Evolutionary conservation across 2,329 filamentous ascomycete genomes (phyloP).

Genomic region (Pseudodiploospora longispora): DNA sequence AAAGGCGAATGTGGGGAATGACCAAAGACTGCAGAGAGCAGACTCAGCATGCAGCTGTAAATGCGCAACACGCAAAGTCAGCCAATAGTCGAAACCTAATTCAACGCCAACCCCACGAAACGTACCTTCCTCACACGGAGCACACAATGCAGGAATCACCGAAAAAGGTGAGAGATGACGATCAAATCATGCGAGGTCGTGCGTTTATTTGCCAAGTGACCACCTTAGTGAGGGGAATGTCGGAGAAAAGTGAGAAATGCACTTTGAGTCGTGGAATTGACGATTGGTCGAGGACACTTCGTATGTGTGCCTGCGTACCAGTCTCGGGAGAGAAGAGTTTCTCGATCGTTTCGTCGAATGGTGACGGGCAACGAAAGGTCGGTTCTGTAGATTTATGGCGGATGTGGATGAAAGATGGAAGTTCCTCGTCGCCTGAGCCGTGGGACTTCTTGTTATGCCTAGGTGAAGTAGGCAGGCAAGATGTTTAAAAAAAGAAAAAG

Average conservation of each 20-base stretch:
- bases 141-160: constrained; percentile 3
- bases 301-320: constrained; percentile 12
- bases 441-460: constrained; percentile 30
- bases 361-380: constrained; percentile 17
- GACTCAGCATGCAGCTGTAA: constrained; percentile 30
- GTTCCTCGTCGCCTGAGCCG: constrained; percentile 34
- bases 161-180: constrained; percentile 3
- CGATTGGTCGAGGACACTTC: background rate
- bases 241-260: constrained; percentile 3
- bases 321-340: constrained; percentile 27
- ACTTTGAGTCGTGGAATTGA: constrained; percentile 12
- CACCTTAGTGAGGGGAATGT: constrained; percentile 2
- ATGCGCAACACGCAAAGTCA: background rate
- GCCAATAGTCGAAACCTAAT: too few species aligned
- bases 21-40: constrained; percentile 25
- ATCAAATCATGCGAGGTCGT: constrained; percentile 10
- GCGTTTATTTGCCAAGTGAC: constrained; percentile 4
- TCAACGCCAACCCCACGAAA: background rate
- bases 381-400: constrained; percentile 16
- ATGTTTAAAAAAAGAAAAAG: constrained; percentile 16
- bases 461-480: constrained; percentile 12
- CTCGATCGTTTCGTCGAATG: constrained; percentile 16
- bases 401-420: constrained; percentile 18
- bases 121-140: constrained; percentile 6
- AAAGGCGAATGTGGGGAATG: constrained; percentile 32